Percentiles rank a stretch among this genome's conserved stretches.
Conservation (phyloP, 208 protist species). For the Leishmania braziliensis region DNA sequence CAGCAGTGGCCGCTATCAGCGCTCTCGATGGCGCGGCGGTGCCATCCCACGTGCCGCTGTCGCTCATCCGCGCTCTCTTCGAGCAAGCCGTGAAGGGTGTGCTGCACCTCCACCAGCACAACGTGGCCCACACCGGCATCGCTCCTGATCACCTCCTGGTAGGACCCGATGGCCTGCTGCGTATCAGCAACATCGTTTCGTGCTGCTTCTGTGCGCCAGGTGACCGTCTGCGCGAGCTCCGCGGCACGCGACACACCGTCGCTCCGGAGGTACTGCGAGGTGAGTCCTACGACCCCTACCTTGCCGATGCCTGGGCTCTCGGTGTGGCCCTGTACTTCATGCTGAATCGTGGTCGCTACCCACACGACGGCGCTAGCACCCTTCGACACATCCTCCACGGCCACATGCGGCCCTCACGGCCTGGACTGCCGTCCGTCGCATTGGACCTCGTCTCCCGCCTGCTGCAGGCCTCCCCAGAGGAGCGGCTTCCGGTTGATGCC, state of each 20-base stretch:
- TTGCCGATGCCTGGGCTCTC: slow-evolving; percentile 82
- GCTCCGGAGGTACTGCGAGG: slow-evolving; percentile 79
- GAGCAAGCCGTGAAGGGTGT: slow-evolving; percentile 75
- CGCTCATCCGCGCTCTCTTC: slow-evolving; percentile 48
- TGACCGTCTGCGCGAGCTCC: slow-evolving; percentile 52
- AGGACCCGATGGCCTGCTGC: slow-evolving; percentile 57
- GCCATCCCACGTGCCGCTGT: slow-evolving; percentile 18
- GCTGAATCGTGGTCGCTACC: slow-evolving; percentile 84
- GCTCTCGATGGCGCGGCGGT: background rate
- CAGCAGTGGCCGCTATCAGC: slow-evolving; percentile 4
- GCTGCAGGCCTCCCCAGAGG: slow-evolving; percentile 53
- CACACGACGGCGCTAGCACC: slow-evolving; percentile 88
- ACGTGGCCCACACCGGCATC: slow-evolving; percentile 79
- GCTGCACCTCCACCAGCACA: slow-evolving; percentile 71
- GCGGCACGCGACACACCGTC: slow-evolving; percentile 85
- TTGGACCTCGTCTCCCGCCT: slow-evolving; percentile 62
- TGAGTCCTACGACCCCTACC: slow-evolving; percentile 73
- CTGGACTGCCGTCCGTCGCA: slow-evolving; percentile 45
- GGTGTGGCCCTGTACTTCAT: slow-evolving; percentile 89
- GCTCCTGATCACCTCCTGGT: slow-evolving; percentile 88
- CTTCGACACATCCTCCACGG: slow-evolving; percentile 81
- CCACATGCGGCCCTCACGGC: slow-evolving; percentile 51
- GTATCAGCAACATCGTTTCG: slow-evolving; percentile 78
- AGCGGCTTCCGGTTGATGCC: slow-evolving; percentile 65
- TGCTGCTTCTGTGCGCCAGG: slow-evolving; percentile 61